phyloP scores from a whole-genome alignment of 208 protist genomes.

The Acanthamoeba lenticulata region DNA sequence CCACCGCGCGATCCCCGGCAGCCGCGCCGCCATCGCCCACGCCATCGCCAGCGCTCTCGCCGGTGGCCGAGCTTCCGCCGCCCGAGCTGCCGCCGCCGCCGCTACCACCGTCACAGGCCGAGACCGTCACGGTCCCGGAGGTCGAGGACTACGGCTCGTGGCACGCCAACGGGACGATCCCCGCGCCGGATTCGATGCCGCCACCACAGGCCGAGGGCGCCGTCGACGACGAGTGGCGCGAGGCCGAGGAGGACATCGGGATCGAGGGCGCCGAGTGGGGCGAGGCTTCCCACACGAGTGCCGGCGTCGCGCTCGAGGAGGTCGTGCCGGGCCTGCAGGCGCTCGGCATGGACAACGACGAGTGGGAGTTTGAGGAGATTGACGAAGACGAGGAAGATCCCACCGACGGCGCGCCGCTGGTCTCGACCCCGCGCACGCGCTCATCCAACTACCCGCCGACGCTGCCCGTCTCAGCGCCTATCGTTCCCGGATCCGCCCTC shows the following conservation, averaged over 20 bases:
- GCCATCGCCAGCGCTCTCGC: neutral
- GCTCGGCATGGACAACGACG: constrained; percentile 20
- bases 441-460: neutral
- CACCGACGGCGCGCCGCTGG: neutral
- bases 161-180: too few species aligned
- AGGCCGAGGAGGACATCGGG: constrained; percentile 21
- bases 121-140: too few species aligned
- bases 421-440: neutral
- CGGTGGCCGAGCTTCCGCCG: neutral
- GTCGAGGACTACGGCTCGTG: too few species aligned
- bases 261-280: constrained; percentile 60
- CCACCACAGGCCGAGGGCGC: neutral
- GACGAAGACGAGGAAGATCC: constrained; percentile 16
- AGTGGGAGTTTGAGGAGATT: constrained; percentile 54
- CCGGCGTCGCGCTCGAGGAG: neutral
- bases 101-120: too few species aligned
- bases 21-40: neutral
- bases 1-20: neutral
- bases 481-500: neutral
- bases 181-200: neutral
- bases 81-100: neutral
- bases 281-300: neutral
- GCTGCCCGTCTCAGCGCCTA: neutral
- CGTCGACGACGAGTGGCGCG: neutral
- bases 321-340: neutral